These are phyloP conservation scores for Ceraceosorus guamensis DNA, from an alignment of 1,284 basidiomycete genomes.

Conservation along the genomic window DNA sequence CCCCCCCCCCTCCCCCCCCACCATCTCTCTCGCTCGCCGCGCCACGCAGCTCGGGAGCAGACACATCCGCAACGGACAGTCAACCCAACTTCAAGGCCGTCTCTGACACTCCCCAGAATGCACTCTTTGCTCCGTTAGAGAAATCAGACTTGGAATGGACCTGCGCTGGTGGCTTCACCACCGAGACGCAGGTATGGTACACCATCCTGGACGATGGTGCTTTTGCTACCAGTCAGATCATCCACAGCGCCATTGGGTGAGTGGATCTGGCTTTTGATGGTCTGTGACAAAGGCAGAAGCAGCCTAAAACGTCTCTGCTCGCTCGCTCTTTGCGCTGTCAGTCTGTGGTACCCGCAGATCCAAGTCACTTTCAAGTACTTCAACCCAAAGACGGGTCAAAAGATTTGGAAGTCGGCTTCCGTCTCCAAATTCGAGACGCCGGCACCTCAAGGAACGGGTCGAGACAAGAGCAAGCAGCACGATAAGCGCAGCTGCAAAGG, in stretches of 20 bases:
- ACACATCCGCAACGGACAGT: constrained; percentile 13
- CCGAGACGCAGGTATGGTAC: constrained; percentile 91
- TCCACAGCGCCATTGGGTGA: constrained; percentile 89
- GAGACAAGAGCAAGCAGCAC: constrained; percentile 50
- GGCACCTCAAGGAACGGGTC: constrained; percentile 54
- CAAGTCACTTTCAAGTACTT: constrained; percentile 91
- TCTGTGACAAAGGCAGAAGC: background rate
- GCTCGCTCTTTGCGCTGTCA: constrained; percentile 41
- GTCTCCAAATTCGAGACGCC: constrained; percentile 74
- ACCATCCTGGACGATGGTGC: constrained; percentile 73
- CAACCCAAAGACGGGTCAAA: constrained; percentile 68
- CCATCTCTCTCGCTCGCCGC: background rate
- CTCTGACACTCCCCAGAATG: constrained; percentile 31
- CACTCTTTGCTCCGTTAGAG: constrained; percentile 63
- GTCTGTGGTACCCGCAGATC: constrained; percentile 84
- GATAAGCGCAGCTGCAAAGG: constrained; percentile 82
- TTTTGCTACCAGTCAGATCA: constrained; percentile 79
- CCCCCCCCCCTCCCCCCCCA: background rate
- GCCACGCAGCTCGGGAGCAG: constrained; percentile 4
- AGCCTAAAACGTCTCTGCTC: background rate
- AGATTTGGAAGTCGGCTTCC: constrained; percentile 81
- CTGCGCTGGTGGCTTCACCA: constrained; percentile 72
- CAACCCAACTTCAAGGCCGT: constrained; percentile 41
- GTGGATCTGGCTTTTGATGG: constrained; percentile 44
- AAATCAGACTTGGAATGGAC: constrained; percentile 73